Conservation (phyloP, 2,329 filamentous ascomycete genomes). For the Monosporascus sp. region DNA sequence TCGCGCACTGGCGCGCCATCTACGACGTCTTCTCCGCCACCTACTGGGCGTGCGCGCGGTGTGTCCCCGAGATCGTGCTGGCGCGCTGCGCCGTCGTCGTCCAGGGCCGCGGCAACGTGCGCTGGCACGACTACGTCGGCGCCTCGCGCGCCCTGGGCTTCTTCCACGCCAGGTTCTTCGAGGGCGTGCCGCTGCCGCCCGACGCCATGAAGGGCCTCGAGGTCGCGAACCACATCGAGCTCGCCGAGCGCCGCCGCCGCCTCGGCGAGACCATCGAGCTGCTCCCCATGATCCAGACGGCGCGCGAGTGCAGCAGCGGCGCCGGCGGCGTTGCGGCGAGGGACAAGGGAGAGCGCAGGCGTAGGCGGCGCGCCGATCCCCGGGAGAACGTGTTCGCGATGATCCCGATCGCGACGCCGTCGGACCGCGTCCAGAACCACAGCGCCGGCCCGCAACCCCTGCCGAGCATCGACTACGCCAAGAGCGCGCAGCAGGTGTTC, state of each 20-base stretch:
- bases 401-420: constrained; percentile 14
- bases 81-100: constrained; percentile 12
- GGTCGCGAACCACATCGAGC: constrained; percentile 11
- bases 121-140: constrained; percentile 13
- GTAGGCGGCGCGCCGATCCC: constrained; percentile 4
- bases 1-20: constrained; percentile 10
- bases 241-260: constrained; percentile 11
- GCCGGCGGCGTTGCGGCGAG: too few species aligned
- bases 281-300: constrained; percentile 17
- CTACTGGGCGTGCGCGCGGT: constrained; percentile 16
- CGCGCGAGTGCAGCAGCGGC: constrained; percentile 4
- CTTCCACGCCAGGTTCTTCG: constrained; percentile 13
- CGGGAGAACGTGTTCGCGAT: constrained; percentile 16
- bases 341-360: background rate
- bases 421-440: constrained; percentile 8
- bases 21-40: constrained; percentile 11
- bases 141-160: constrained; percentile 12
- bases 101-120: constrained; percentile 15
- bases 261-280: constrained; percentile 15
- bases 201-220: constrained; percentile 7
- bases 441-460: constrained; percentile 11
- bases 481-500: constrained; percentile 14
- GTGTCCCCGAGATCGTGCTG: constrained; percentile 12
- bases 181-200: constrained; percentile 9
- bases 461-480: constrained; percentile 15